A percentile compares a stretch with the other conserved stretches of the same genome.
Conservation (phyloP, 805 yeast genomes). For the Metschnikowia rubicola region DNA sequence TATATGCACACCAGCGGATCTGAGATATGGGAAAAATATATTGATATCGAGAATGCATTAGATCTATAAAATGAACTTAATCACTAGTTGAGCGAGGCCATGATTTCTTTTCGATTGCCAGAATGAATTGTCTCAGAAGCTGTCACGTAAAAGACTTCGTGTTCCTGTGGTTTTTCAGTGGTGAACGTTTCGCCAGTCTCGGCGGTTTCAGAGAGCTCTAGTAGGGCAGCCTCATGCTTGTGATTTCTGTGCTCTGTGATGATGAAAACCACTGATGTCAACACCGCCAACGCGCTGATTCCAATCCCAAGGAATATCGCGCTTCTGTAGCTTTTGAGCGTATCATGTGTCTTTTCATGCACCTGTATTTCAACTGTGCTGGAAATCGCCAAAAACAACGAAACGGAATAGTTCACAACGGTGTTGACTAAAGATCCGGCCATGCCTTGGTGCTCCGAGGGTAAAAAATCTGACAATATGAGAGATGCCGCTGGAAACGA, state of each 20-base stretch:
- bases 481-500: constrained; percentile 74
- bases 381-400: constrained; percentile 67
- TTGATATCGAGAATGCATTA: no score
- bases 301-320: constrained; percentile 64
- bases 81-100: no score
- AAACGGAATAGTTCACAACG: constrained; percentile 65
- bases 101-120: no score
- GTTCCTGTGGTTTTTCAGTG: not conserved
- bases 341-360: constrained; percentile 5
- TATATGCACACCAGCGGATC: not conserved
- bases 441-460: constrained; percentile 67
- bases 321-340: constrained; percentile 48
- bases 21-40: no score
- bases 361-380: constrained; percentile 52
- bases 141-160: no score
- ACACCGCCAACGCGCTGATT: constrained; percentile 47
- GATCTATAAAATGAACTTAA: no score
- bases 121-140: no score
- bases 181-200: not conserved
- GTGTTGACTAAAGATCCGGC: constrained; percentile 74
- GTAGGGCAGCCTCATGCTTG: not conserved
- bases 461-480: constrained; percentile 55
- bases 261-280: constrained; percentile 24
- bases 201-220: not conserved
- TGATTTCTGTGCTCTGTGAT: constrained; percentile 9